Evolutionary conservation across 2,329 filamentous ascomycete genomes (phyloP).

Genomic region (Fusarium nisikadoi): DNA sequence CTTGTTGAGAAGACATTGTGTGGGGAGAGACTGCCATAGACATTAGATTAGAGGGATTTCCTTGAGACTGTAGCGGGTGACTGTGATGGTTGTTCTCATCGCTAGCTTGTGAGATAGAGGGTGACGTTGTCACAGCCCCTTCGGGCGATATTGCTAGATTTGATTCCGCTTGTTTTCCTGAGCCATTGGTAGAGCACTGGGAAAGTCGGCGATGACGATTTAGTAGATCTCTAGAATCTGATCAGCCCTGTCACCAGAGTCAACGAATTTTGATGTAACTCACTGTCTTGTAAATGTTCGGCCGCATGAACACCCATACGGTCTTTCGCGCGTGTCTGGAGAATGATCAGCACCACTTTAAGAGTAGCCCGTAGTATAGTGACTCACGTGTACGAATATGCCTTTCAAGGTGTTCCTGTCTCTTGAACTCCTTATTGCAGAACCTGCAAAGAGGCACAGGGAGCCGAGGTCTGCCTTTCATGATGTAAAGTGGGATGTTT

Average conservation of each 20-base stretch:
- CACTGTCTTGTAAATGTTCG: constrained; percentile 5
- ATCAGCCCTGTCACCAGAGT: not conserved
- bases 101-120: not conserved
- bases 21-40: not conserved
- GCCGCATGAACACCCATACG: not conserved
- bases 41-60: not conserved
- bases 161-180: not conserved
- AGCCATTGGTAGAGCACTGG: not conserved
- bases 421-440: not conserved
- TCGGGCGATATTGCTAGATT: not conserved
- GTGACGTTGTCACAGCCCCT: not conserved
- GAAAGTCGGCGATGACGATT: not conserved
- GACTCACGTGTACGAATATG: not conserved
- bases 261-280: not conserved
- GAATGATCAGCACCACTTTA: not conserved
- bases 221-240: not conserved
- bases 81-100: not conserved
- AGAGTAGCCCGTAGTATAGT: accelerated
- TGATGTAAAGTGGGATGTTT: not conserved
- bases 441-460: not conserved
- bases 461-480: constrained; percentile 4
- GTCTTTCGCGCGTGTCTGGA: not conserved
- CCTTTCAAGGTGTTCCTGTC: not conserved
- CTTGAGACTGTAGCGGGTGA: not conserved
- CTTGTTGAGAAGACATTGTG: not conserved